Base-by-base conservation (phyloP, 192 early-diverging fungal genomes). In the Spinellus fusiger region DNA sequence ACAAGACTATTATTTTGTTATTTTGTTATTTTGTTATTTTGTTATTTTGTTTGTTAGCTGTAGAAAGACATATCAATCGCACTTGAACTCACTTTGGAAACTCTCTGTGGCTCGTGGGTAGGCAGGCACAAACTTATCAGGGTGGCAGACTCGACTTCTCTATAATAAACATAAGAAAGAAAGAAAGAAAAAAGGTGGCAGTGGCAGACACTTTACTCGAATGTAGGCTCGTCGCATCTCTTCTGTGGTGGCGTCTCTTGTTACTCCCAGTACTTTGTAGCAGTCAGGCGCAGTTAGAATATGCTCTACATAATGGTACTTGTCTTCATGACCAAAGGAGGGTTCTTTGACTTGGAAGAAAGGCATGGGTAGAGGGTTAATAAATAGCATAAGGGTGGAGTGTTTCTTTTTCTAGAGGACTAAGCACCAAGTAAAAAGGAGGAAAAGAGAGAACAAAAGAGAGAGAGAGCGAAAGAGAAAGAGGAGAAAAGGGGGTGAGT, bases 61-160 rank as follows among this genome's bases (percentile, higher is more conserved):
- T 32, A 16, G 22, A 54, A n/a, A 7, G 27, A 32, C 20, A 52
- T 54, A 7, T 34, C 31, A 7, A 27, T 27, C 28, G 9, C 4
- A 12, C 23, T 26, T 7, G 5, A 12, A 33, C 66, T 71, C 73
- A 79, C 81, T 65, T 64, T 83, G 81, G 51, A 83, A 83, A 15
- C 78, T 75, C 47, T 78, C 75, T 2, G 81, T 83, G 15, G 81
- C 81, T 48, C 77, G 64, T 55, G 78, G 76, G 49, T 83, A 77
- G 27, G 73, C 73, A 23, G 78, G 81, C 26, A 64, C 58, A 55
- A 81, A 81, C 62, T 80, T 80, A 63, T 83, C 81, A 25, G 81
- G 81, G 53, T 83, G 81, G 38, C 81, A 83, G 2, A 80, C 70
- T 49, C 81, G 58, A 33, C 76, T 78, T 59, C 71, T 76, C 70